Evolutionary conservation across 805 yeast genomes (phyloP).

Genomic region (Kazachstania martiniae): DNA sequence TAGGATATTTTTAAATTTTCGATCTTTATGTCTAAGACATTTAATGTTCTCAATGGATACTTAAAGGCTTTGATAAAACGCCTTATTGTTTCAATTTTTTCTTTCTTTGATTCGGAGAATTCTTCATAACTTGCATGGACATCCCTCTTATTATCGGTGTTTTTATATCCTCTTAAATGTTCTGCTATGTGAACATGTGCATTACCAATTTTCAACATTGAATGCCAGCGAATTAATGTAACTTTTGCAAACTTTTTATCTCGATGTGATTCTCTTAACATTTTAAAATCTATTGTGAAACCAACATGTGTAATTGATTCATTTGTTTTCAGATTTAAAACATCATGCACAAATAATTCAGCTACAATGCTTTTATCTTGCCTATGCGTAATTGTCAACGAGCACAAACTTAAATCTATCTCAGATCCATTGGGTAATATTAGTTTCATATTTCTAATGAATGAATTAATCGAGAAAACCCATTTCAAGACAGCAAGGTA

Average conservation of each 20-base stretch:
- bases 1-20: conserved; percentile 19
- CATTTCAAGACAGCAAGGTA: conserved; percentile 6
- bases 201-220: conserved; percentile 13
- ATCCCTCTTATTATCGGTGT: not conserved
- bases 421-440: conserved; percentile 4
- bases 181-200: conserved; percentile 8
- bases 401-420: conserved; percentile 10
- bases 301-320: conserved; percentile 14
- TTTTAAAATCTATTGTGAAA: conserved; percentile 8
- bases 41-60: conserved; percentile 7
- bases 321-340: conserved; percentile 6
- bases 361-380: conserved; percentile 7
- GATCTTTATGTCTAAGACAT: conserved; percentile 21
- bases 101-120: not conserved
- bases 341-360: conserved; percentile 15
- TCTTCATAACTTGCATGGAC: too few species aligned
- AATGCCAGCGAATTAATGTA: conserved; percentile 11
- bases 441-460: conserved; percentile 7
- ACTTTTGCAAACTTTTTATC: conserved; percentile 2
- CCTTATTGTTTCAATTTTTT: not conserved
- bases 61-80: conserved; percentile 2
- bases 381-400: conserved; percentile 10
- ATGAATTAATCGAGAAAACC: conserved; percentile 9
- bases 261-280: conserved; percentile 2
- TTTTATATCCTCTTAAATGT: not conserved